Conservation (phyloP, 2,329 filamentous ascomycete species). For the Neospermospora avenae region DNA sequence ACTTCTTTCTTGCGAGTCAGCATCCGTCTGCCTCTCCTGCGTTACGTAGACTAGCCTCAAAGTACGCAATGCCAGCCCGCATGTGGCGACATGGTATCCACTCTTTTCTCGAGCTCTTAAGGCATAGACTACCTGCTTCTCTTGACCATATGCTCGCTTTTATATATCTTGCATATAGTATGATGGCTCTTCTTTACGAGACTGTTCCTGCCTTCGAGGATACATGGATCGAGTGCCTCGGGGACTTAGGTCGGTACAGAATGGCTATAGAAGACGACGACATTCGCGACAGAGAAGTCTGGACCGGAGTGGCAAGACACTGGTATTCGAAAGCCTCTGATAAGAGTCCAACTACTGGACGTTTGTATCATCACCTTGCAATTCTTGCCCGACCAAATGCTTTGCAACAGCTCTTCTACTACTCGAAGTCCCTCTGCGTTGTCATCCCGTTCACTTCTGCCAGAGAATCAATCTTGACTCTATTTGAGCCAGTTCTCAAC, state of each 20-base stretch:
- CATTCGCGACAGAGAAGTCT: slow-evolving; percentile 67
- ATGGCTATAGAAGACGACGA: slow-evolving; percentile 92
- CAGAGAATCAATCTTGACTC: slow-evolving; percentile 64
- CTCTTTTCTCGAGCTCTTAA: slow-evolving; percentile 72
- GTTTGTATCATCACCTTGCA: slow-evolving; percentile 85
- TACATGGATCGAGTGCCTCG: slow-evolving; percentile 84
- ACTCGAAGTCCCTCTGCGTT: slow-evolving; percentile 67
- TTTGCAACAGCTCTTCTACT: slow-evolving; percentile 70
- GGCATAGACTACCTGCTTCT: slow-evolving; percentile 70
- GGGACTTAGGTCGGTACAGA: slow-evolving; percentile 75
- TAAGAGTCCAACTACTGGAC: slow-evolving; percentile 68
- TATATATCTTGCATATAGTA: slow-evolving; percentile 83
- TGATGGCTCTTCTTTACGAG: slow-evolving; percentile 84
- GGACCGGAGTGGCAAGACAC: slow-evolving; percentile 73
- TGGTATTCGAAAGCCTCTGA: slow-evolving; percentile 73
- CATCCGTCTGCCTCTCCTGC: slow-evolving; percentile 73
- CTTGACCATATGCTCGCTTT: slow-evolving; percentile 89
- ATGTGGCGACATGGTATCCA: slow-evolving; percentile 96
- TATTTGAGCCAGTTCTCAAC: slow-evolving; percentile 59
- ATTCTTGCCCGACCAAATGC: slow-evolving; percentile 70
- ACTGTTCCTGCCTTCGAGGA: slow-evolving; percentile 79
- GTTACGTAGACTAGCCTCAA: slow-evolving; percentile 65
- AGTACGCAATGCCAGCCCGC: slow-evolving; percentile 86
- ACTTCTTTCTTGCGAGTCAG: slow-evolving; percentile 83
- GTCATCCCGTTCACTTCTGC: slow-evolving; percentile 55